Base-by-base conservation (phyloP, 2,329 filamentous ascomycete genomes). In the Paraconiothyrium brasiliense region DNA sequence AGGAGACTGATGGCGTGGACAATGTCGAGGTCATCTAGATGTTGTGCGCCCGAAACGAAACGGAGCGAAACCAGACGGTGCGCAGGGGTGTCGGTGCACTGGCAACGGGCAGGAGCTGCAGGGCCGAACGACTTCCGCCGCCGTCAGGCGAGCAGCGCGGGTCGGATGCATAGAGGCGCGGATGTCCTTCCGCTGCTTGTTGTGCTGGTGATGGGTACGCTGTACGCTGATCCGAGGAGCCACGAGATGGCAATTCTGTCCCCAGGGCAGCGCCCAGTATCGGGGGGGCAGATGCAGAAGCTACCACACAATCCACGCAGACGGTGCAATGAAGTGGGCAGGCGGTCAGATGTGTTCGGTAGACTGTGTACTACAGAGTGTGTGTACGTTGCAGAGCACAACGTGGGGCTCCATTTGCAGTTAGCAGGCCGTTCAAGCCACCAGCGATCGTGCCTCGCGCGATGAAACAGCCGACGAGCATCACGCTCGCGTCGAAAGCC, bases 401-500 rank as follows among this genome's bases (percentile, higher is more conserved):
- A 35, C 24, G 27, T n/a, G 30, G 32, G 37, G 32, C 22, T 32
- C 57, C 30, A 11, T 4, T 54, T 65, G 43, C 49, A 62, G 64
- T 58, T 66, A 68, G 66, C 56, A 57, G 61, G 64, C 64, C 65
- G 67, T 64, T 64, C 62, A 65, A 30, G 66, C 65, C 65, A 63
- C 64, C 41, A 48, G 63, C 64, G 65, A 72, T 72, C 71, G 64
- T 67, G 64, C 59, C 62, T 60, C 56, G 24, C 64, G 62, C 62
- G 62, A 57, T 73, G 72, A 74, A 73, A 74, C 72, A 72, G 63
- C 68, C 72, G 67, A 67, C 63, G 56, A 44, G 65, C 54, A 64
- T 65, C 57, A 43, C 39, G 49, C 37, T 44, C 48, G 48, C 46
- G 46, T 41, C 47, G 39, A 52, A 43, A 58, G 56, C 37, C 32